Percentiles rank a stretch among this genome's conserved stretches.
phyloP scores from a whole-genome alignment of 2,329 filamentous ascomycete genomes.

The Fusarium nelsonii region DNA sequence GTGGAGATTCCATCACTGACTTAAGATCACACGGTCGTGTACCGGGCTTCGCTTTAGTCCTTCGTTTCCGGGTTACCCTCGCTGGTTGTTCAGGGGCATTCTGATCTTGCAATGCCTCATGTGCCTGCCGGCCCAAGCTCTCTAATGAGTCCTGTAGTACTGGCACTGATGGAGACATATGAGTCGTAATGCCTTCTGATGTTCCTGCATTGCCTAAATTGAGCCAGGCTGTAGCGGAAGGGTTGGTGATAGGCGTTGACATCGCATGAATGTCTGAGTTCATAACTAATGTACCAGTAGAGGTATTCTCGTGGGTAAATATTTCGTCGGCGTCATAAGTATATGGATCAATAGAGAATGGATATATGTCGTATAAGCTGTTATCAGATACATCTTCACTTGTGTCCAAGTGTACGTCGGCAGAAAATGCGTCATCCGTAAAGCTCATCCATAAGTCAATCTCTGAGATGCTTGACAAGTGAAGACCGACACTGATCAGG shows the following conservation, averaged over 20 bases:
- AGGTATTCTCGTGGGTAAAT: neutral
- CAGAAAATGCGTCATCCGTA: conserved; percentile 30
- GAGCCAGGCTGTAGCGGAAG: neutral
- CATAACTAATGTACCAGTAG: neutral
- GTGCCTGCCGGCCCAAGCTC: neutral
- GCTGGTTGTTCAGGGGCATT: neutral
- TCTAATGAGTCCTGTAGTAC: neutral
- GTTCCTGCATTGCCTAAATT: neutral
- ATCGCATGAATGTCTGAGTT: neutral
- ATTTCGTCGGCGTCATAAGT: neutral
- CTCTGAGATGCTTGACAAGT: neutral
- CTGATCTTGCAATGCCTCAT: neutral
- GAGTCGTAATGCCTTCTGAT: neutral
- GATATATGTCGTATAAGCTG: no score
- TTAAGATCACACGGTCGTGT: conserved; percentile 26
- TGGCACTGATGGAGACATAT: neutral
- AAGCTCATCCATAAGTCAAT: neutral
- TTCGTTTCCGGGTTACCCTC: neutral
- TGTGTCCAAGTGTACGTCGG: neutral
- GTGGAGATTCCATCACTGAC: neutral
- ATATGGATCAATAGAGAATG: neutral
- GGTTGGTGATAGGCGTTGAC: neutral
- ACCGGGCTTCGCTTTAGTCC: conserved; percentile 7
- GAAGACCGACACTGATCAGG: neutral
- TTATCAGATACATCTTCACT: neutral